phyloP scores from a whole-genome alignment of 2,329 filamentous ascomycete genomes.

The Lachnellula occidentalis region DNA sequence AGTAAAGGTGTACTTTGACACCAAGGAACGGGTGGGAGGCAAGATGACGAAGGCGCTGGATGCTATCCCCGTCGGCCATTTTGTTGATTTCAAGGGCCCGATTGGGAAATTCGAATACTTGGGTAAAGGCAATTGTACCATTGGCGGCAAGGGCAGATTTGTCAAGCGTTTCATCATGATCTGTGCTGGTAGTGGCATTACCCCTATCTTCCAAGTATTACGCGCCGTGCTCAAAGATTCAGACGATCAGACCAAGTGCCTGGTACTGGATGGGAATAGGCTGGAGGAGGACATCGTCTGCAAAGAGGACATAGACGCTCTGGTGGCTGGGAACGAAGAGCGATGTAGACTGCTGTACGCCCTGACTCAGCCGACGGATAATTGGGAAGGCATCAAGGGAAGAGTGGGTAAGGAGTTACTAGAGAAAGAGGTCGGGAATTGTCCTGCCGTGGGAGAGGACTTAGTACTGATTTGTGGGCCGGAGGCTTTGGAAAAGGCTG shows the following conservation, averaged over 20 bases:
- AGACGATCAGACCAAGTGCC: slow-evolving; percentile 59
- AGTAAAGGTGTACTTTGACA: slow-evolving; percentile 75
- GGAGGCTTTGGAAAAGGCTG: slow-evolving; percentile 64
- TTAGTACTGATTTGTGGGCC: slow-evolving; percentile 80
- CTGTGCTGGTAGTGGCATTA: slow-evolving; percentile 83
- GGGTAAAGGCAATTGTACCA: slow-evolving; percentile 55
- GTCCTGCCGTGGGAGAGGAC: slow-evolving; percentile 53
- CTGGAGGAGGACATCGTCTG: slow-evolving; percentile 78
- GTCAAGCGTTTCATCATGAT: slow-evolving; percentile 78
- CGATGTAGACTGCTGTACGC: slow-evolving; percentile 64
- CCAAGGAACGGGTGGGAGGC: slow-evolving; percentile 54
- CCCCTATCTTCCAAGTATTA: slow-evolving; percentile 83
- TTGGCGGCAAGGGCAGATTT: slow-evolving; percentile 50
- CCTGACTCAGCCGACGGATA: slow-evolving; percentile 55
- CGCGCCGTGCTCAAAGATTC: slow-evolving; percentile 64
- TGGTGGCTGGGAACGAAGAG: slow-evolving; percentile 48
- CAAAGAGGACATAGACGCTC: slow-evolving; percentile 61
- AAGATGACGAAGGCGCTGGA: slow-evolving; percentile 81
- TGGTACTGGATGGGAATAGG: slow-evolving; percentile 75
- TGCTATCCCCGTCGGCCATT: slow-evolving; percentile 62
- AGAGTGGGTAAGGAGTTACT: slow-evolving; percentile 61
- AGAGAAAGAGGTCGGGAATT: slow-evolving; percentile 48
- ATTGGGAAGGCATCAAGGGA: slow-evolving; percentile 65
- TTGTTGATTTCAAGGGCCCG: slow-evolving; percentile 81
- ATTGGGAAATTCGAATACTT: slow-evolving; percentile 81